phyloP scores from a whole-genome alignment of 345 rosid species.

The Pseudoturritis turrita region DNA sequence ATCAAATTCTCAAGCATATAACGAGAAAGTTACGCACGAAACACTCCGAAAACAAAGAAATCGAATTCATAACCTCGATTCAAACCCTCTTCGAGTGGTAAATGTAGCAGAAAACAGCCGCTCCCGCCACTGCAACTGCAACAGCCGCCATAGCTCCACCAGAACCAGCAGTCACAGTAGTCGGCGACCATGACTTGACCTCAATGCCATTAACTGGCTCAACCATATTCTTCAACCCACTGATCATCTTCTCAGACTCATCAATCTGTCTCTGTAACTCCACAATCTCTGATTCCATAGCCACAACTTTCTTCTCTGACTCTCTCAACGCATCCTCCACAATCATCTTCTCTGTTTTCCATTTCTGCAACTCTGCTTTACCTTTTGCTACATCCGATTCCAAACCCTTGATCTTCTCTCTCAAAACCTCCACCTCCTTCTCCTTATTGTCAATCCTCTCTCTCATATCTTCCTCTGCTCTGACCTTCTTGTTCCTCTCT shows the following conservation, averaged over 20 bases:
- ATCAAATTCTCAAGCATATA: slow-evolving; percentile 14
- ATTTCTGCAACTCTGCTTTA: slow-evolving; percentile 35
- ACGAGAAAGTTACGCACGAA: not conserved
- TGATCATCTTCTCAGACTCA: slow-evolving; percentile 41
- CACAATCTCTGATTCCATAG: slow-evolving; percentile 36
- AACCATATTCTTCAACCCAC: slow-evolving; percentile 44
- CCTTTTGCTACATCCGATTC: slow-evolving; percentile 31
- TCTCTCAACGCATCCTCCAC: slow-evolving; percentile 35
- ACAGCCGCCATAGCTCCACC: slow-evolving; percentile 48
- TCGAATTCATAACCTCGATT: slow-evolving; percentile 17
- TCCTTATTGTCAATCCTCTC: slow-evolving; percentile 51
- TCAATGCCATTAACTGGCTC: slow-evolving; percentile 40
- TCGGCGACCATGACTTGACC: slow-evolving; percentile 12
- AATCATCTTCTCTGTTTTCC: slow-evolving; percentile 34
- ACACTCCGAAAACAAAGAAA: not conserved
- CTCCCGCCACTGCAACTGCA: slow-evolving; percentile 39
- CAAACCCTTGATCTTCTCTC: slow-evolving; percentile 38
- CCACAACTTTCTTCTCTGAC: slow-evolving; percentile 36
- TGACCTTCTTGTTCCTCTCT: slow-evolving; percentile 50
- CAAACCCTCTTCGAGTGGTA: slow-evolving; percentile 40
- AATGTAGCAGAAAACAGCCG: slow-evolving; percentile 45
- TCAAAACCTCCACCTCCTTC: slow-evolving; percentile 35
- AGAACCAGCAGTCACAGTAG: slow-evolving; percentile 37
- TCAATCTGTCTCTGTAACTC: slow-evolving; percentile 40
- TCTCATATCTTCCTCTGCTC: slow-evolving; percentile 62